Base-by-base conservation (phyloP, 441 rosid genomes). In the Eutrema salsugineum region DNA sequence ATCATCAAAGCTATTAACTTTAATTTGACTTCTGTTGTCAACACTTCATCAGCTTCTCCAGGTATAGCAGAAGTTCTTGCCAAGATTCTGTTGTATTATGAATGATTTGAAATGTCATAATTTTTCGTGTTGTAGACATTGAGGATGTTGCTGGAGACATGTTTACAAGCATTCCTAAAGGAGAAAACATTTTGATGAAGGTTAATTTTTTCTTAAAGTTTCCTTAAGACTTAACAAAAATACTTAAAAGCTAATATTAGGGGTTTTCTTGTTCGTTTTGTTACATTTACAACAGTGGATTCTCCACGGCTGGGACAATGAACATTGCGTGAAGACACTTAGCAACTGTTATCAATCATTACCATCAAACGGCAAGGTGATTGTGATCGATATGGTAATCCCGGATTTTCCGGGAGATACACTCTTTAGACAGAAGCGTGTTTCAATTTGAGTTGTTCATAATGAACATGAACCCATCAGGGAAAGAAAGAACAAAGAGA, bases 121-220 rank as follows among this genome's bases (percentile, higher is more conserved):
- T 14, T 22, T 61, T 12, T 7, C n/a, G 9, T 63, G 9, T 70
- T 75, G 35, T 68, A 77, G 81, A 82, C 2, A 82, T 82, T 20
- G 70, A 79, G 59, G 63, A 81, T 75, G 78, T 82, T 61, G 66
- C 81, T 50, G 85, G 86, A 44, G 83, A 82, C 50, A 81, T 75
- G 85, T 77, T 81, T 61, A 33, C 46, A 39, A 65, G 57, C 30
- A 71, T 79, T 27, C 83, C 91, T 27, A 60, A 78, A 63, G 86
- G 84, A 77, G 85, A 86, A 39, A 84, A 80, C 48, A 82, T 83
- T 70, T 80, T 81, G 79, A 77, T 83, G 79, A 80, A 83, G 86
- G 86, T 84, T 30, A 44, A 33, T 2, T 17, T 24, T 39, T 15
- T 1, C 1, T 16, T 33, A 30, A 8, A 3, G 44, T 27, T 59